Base-by-base conservation (phyloP, 164 flowering plant genomes). In the Macadamia tetraphylla region DNA sequence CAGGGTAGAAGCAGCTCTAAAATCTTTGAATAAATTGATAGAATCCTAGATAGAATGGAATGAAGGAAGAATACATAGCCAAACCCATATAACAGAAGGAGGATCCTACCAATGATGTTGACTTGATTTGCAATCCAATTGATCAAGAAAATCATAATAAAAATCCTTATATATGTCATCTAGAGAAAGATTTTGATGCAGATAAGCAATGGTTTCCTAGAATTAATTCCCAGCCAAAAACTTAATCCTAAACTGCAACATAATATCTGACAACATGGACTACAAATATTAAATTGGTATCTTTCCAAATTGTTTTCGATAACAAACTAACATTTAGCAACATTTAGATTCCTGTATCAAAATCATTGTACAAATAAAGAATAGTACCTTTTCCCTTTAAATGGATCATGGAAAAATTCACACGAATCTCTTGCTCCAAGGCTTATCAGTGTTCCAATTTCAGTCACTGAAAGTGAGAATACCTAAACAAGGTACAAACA, bases 381-480 rank as follows among this genome's bases (percentile, higher is more conserved):
- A 55, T 65, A 42, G 11, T 82, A 94, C 98, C 94, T 87, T 78
- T 69, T 94, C 56, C 98, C 97, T 80, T 84, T 90, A 58, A 67
- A 69, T 18, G 98, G 98, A 63, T 94, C 98, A 76, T 94, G 98
- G 58, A 87, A 90, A 79, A 94, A 90, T 76, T 94, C 98, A 76
- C 94, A 90, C 4, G 94, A 83, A 42, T 84, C 97, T 65, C 60
- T 83, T n/a, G 84, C 71, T 46, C 97, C 95, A 71, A 94, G 97
- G 78, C 84, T 75, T 49, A 94, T 80, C 17, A 94, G 66, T 70
- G 68, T 77, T 77, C 97, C 98, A 66, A 94, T 86, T 80, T 90
- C 98, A 62, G 84, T 78, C 65, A 88, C 88, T 43, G 97, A 88
- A 61, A 94, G 71, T 46, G 97, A 92, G 80, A 94, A 94, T 23